Evolutionary conservation across 2,329 filamentous ascomycete genomes (phyloP).

Genomic region (Cladosporium sp.): DNA sequence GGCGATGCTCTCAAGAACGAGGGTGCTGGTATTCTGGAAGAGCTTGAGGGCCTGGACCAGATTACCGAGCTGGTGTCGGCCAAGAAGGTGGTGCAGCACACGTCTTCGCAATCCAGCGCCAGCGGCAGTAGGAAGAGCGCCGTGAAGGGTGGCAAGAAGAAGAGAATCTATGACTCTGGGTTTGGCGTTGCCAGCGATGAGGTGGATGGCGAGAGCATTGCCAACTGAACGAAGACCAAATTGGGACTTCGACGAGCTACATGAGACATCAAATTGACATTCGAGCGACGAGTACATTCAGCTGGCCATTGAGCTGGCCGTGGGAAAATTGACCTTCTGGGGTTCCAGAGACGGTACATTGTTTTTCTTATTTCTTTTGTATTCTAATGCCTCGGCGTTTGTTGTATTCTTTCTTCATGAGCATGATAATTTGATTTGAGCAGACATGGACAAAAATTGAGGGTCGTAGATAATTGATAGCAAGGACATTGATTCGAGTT

Average conservation of each 20-base stretch:
- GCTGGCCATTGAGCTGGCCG: not conserved
- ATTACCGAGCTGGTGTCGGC: slow-evolving; percentile 16
- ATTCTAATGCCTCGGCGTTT: not conserved
- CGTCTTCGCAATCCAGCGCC: not conserved
- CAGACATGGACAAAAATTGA: not conserved
- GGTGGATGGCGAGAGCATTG: slow-evolving; percentile 7
- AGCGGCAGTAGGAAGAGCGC: slow-evolving; percentile 12
- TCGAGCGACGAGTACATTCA: not conserved
- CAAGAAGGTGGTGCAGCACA: slow-evolving; percentile 13
- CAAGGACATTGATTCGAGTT: not conserved
- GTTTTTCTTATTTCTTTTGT: not conserved
- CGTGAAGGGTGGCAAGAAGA: slow-evolving; percentile 16
- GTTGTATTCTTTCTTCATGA: not conserved
- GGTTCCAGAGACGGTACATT: not conserved
- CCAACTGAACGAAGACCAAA: not conserved
- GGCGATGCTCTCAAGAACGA: slow-evolving; percentile 18
- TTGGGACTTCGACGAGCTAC: not conserved
- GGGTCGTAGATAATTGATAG: not conserved
- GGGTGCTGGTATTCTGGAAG: slow-evolving; percentile 19
- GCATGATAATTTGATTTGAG: not conserved
- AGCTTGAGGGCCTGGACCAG: slow-evolving; percentile 25
- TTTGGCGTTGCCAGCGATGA: slow-evolving; percentile 22
- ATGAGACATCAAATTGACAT: not conserved
- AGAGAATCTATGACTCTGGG: slow-evolving; percentile 24
- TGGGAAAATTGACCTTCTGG: not conserved